Evolutionary conservation across 352 stramenopile genomes (phyloP), one percentile per base, ranked within the genome.

Genomic region (Phytophthora chlamydospora): DNA sequence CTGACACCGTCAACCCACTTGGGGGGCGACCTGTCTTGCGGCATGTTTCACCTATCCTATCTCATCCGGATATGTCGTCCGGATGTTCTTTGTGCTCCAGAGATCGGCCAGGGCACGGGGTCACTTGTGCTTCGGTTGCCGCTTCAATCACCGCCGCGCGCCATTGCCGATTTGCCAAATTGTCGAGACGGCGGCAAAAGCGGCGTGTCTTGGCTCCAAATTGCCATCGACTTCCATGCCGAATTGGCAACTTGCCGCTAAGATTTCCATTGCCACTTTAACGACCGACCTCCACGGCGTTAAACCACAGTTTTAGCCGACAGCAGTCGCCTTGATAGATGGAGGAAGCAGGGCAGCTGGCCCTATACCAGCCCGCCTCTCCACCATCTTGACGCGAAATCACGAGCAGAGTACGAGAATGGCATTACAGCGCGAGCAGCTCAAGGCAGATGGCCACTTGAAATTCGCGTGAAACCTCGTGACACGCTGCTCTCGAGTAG

Each of bases 1-100:
- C 46, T 40, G n/a, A 47, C 34, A 47, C 50, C 60, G 52, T 68
- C 65, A 68, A 66, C 59, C 53, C 54, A 66, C 46, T 65, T 64
- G 2, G 29, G 42, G 1, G 29, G 42, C 43, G 54, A 38, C 50
- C 44, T 16, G 38, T 61, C 29, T 41, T 38, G 44, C 1, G 10
- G 39, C 29, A 68, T 66, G 40, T 42, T 24, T 24, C 21, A 24
- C 21, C 21, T 24, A 24, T 24, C 21, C 3, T 24, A 24, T 24
- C 3, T 24, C 21, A 24, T 24, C 21, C 21, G 21, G 21, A 24
- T 24, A 24, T 24, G 21, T 24, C 21, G 21, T 24, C 21, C 58
- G 43, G 27, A 46, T 56, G 58, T 62, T 66, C 19, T 52, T 34
- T 43, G 13, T 13, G 19, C 24, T 29, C 24, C 46, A 65, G 47